Conservation (phyloP, 805 yeast genomes). For the Komagataella pseudopastoris region DNA sequence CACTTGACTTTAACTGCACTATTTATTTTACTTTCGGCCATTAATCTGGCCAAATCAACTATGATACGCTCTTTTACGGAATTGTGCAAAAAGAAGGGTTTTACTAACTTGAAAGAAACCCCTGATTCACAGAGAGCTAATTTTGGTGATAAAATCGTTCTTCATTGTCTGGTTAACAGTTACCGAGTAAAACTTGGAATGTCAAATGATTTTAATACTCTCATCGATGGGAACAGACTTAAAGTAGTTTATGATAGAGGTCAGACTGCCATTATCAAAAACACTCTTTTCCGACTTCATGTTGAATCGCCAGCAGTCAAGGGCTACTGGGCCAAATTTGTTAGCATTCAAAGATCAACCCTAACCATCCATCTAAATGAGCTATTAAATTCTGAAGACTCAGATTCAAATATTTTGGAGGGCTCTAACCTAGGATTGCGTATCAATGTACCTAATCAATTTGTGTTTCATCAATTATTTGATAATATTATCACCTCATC, state of each 20-base stretch:
- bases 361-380: constrained; percentile 1
- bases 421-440: constrained; percentile 23
- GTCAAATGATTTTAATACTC: constrained; percentile 30
- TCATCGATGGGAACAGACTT: not conserved
- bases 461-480: constrained; percentile 63
- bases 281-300: constrained; percentile 24
- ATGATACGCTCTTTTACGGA: not conserved
- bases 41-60: not conserved
- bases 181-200: constrained; percentile 14
- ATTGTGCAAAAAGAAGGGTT: not conserved
- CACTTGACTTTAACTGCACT: not conserved
- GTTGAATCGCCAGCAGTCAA: constrained; percentile 37
- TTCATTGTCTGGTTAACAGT: not conserved
- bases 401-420: not conserved
- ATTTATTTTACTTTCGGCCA: not conserved
- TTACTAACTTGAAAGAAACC: not conserved
- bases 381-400: not conserved
- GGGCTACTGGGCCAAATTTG: constrained; percentile 34
- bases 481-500: constrained; percentile 60
- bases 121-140: not conserved
- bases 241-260: too few relatives aligned
- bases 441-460: constrained; percentile 56
- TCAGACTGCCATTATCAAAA: constrained; percentile 6
- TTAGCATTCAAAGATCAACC: constrained; percentile 13
- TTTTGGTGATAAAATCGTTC: not conserved